Evolutionary conservation across 2,329 filamentous ascomycete species (phyloP).

Genomic region (Hypoxylon sp.): DNA sequence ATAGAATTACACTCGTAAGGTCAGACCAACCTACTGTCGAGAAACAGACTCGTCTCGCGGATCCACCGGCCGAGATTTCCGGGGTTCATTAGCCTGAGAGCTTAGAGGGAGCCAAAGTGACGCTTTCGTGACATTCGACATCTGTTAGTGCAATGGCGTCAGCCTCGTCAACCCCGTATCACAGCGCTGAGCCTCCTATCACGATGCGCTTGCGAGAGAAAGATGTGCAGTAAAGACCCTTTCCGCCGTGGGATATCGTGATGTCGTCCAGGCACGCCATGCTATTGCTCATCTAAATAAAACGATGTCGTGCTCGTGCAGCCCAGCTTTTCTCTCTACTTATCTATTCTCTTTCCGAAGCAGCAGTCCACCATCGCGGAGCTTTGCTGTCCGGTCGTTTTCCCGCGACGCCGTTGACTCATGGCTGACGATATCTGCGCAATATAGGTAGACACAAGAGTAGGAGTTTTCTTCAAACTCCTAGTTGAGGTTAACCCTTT

Average conservation of each 20-base stretch:
- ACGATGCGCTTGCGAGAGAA: constrained; percentile 2
- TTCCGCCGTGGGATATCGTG: constrained; percentile 4
- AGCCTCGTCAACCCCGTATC: constrained; percentile 19
- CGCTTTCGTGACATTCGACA: constrained; percentile 29
- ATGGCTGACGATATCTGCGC: constrained; percentile 5
- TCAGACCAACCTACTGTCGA: constrained; percentile 2
- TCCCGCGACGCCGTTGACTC: constrained; percentile 1
- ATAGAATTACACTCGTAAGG: not conserved
- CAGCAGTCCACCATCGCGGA: constrained; percentile 12
- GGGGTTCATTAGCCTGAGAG: constrained; percentile 32
- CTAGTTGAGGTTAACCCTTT: not conserved
- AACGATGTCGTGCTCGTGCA: constrained; percentile 15
- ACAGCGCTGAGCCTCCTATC: constrained; percentile 2
- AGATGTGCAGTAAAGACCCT: constrained; percentile 14
- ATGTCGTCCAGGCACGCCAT: not conserved
- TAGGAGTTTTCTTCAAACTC: not conserved
- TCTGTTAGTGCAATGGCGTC: constrained; percentile 30
- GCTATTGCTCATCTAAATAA: constrained; percentile 25
- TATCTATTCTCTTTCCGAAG: not conserved
- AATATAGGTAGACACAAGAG: not conserved
- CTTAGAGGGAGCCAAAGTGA: constrained; percentile 28
- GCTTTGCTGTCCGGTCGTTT: constrained; percentile 17
- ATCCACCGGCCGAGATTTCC: constrained; percentile 21
- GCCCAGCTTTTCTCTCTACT: not conserved
- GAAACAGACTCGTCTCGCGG: constrained; percentile 22